Evolutionary conservation across 2,329 filamentous ascomycete genomes (phyloP).

Genomic region (Apiospora aurea): DNA sequence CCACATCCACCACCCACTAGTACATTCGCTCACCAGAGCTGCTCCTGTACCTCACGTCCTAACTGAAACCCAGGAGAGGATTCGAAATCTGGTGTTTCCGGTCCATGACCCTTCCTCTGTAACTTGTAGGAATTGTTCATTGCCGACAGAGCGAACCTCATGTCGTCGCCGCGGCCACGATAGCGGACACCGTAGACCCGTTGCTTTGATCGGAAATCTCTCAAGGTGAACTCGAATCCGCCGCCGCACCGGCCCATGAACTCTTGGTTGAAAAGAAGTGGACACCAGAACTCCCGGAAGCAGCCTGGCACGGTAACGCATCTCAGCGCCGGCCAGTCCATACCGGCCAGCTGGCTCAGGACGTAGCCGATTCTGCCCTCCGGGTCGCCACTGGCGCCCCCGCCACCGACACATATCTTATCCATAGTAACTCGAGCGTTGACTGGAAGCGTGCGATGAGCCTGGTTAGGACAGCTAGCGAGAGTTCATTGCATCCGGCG

Average conservation of each 20-base stretch:
- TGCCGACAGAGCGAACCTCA: neutral
- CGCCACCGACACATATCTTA: neutral
- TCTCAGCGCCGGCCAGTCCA: neutral
- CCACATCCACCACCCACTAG: too few relatives aligned
- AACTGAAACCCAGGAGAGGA: too few relatives aligned
- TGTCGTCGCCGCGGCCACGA: neutral
- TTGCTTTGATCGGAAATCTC: neutral
- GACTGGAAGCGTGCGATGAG: neutral
- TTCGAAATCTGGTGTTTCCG: neutral
- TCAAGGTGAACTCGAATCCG: neutral
- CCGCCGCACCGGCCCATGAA: neutral
- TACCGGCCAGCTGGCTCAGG: neutral
- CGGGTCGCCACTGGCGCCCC: too few relatives aligned
- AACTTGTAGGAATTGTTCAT: neutral
- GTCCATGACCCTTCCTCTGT: too few relatives aligned
- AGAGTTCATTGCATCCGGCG: neutral
- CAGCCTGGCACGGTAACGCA: neutral
- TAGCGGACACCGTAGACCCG: neutral
- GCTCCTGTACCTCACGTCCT: neutral
- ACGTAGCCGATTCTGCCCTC: neutral
- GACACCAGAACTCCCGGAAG: neutral
- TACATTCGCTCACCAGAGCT: too few relatives aligned
- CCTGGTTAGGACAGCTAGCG: neutral
- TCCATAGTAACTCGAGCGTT: neutral
- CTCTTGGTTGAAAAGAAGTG: neutral